phyloP scores from a whole-genome alignment of 2,329 filamentous ascomycete species.

The Colletotrichum sp. region DNA sequence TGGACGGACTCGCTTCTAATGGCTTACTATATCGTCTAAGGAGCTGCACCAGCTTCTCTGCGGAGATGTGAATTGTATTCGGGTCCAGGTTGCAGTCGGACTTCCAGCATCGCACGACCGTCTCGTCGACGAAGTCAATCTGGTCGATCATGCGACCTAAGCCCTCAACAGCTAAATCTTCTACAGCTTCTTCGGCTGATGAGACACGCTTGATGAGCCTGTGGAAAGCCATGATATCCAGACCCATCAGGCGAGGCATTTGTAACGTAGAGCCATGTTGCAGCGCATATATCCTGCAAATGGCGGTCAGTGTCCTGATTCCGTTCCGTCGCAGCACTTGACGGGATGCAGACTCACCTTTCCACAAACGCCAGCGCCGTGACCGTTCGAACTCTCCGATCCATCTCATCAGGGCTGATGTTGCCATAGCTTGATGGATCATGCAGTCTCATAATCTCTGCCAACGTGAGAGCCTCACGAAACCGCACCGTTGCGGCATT shows the following conservation, averaged over 20 bases:
- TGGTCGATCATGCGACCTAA: background rate
- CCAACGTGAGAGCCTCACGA: background rate
- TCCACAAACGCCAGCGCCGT: background rate
- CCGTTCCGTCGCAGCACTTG: too few species aligned
- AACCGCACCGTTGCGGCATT: background rate
- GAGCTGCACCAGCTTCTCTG: background rate
- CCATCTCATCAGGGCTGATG: background rate
- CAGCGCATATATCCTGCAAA: background rate
- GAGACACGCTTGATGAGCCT: background rate
- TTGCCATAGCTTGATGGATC: background rate
- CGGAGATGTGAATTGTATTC: background rate
- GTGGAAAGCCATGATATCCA: background rate
- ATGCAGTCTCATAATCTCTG: background rate
- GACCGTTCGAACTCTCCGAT: background rate
- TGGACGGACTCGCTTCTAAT: background rate
- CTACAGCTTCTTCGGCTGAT: background rate
- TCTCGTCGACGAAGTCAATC: background rate
- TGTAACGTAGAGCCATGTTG: background rate
- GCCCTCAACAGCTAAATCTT: background rate
- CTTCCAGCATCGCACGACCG: background rate
- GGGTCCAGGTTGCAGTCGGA: background rate
- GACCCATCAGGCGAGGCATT: background rate
- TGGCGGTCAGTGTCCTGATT: background rate
- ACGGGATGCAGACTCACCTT: background rate
- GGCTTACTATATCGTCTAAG: background rate